Base-by-base conservation (phyloP, 345 rosid species). In the Salix suchowensis region DNA sequence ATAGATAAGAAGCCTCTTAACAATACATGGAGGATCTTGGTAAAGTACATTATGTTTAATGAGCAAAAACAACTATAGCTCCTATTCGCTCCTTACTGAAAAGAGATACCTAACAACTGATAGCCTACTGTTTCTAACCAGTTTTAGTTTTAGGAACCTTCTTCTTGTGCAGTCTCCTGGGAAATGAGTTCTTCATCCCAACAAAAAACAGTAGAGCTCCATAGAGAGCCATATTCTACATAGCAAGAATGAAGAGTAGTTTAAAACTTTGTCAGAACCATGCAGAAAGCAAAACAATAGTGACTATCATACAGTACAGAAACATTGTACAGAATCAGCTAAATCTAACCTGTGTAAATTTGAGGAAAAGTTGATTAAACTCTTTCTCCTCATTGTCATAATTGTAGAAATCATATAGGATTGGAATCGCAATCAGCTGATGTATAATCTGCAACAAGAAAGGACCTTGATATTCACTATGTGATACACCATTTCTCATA, bases 381-480 rank as follows among this genome's bases (percentile, higher is more conserved):
- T 75, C 68, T 37, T 65, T 70, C 30, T 68, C 68, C 10, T 75
- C 72, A 28, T 1, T 24, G 37, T 70, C 72, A 21, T 80, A 80
- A n/a, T 80, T 75, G 79, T 80, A 80, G 67, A 80, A 80, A 66
- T 80, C 82, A 65, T 75, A 75, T 23, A 80, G 62, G 34, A 80
- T 39, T 26, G 79, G 79, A 40, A 76, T 66, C 9, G 36, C 48
- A 21, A 74, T 54, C 23, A 66, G 21, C 72, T 74, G 77, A 30
- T 80, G 75, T 65, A 80, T n/a, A 65, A 80, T 42, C 79, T 80
- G 74, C 18, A 44, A 0, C 19, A 32, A 28, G 46, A 70, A 9
- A 18, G 46, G 14, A 67, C 28, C 40, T 40, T 7, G 3, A 42
- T 32, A 30, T 72, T 48, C 64, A 62, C 18, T 15, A 37, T 21